These are phyloP conservation scores for Yamadazyma songkhlaensis DNA, from an alignment of 1,139 yeast genomes.

Conservation along the genomic window DNA sequence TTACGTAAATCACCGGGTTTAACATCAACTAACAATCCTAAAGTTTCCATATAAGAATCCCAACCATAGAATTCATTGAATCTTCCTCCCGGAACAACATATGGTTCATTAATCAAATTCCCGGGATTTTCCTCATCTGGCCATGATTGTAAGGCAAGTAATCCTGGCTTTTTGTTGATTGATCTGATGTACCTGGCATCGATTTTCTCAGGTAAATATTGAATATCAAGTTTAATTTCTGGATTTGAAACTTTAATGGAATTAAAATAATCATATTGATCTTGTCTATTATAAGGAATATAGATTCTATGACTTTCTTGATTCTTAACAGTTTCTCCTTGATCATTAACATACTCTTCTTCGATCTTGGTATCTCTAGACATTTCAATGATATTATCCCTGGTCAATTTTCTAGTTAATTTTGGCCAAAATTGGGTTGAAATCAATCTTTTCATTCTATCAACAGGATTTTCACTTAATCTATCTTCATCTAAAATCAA, in stretches of 20 bases:
- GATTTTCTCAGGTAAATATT: slow-evolving; percentile 59
- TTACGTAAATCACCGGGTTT: slow-evolving; percentile 44
- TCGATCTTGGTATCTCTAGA: slow-evolving; percentile 77
- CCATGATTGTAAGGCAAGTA: slow-evolving; percentile 75
- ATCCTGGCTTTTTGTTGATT: slow-evolving; percentile 80
- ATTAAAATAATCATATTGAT: slow-evolving; percentile 69
- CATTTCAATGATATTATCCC: slow-evolving; percentile 62
- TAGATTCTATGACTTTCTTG: slow-evolving; percentile 68
- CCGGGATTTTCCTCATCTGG: slow-evolving; percentile 48
- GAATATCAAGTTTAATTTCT: slow-evolving; percentile 67
- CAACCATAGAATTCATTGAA: slow-evolving; percentile 96
- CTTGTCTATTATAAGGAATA: slow-evolving; percentile 66
- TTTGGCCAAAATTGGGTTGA: slow-evolving; percentile 78
- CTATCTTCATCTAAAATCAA: slow-evolving; percentile 81
- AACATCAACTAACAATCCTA: slow-evolving; percentile 75
- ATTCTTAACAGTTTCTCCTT: slow-evolving; percentile 26
- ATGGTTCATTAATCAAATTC: slow-evolving; percentile 69
- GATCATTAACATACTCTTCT: slow-evolving; percentile 46
- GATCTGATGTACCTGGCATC: slow-evolving; percentile 74
- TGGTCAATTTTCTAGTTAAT: slow-evolving; percentile 71
- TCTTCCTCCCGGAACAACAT: slow-evolving; percentile 96
- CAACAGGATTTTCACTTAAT: slow-evolving; percentile 85
- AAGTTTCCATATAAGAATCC: slow-evolving; percentile 93
- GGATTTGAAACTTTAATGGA: slow-evolving; percentile 55
- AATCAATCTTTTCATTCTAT: slow-evolving; percentile 71